A percentile compares a stretch with the other conserved stretches of the same genome.
Evolutionary conservation across 2,329 filamentous ascomycete species (phyloP).

Genomic region (Ascosphaera aggregata): DNA sequence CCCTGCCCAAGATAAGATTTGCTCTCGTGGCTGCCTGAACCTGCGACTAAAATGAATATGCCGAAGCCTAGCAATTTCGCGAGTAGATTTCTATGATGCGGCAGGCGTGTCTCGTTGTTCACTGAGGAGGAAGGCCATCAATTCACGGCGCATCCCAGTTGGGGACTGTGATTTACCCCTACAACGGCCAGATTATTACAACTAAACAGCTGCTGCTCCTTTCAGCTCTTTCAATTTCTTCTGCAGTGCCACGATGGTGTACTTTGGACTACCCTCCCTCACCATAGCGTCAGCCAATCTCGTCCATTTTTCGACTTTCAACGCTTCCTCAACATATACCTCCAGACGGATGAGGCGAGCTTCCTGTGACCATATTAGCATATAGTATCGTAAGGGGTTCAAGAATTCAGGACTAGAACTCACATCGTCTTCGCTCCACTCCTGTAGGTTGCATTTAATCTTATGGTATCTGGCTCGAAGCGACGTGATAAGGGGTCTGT

Average conservation of each 20-base stretch:
- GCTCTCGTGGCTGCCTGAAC: no score
- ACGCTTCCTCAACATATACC: slow-evolving; percentile 16
- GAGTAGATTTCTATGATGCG: no score
- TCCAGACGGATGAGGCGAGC: slow-evolving; percentile 14
- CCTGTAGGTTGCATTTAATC: slow-evolving; percentile 18
- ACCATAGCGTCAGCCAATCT: slow-evolving; percentile 14
- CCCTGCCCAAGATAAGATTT: no score
- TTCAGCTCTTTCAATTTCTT: slow-evolving; percentile 19
- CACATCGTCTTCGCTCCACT: slow-evolving; percentile 16
- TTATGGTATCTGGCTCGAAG: slow-evolving; percentile 17
- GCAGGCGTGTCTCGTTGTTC: no score
- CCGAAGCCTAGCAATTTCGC: no score
- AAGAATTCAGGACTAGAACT: slow-evolving; percentile 3
- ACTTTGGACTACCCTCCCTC: slow-evolving; percentile 11
- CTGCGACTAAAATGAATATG: no score
- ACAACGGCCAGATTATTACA: background rate
- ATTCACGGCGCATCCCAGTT: background rate
- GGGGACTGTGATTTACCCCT: background rate
- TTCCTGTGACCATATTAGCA: slow-evolving; percentile 8
- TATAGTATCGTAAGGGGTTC: background rate
- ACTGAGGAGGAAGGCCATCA: no score
- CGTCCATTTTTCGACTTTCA: slow-evolving; percentile 18
- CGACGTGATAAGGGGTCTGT: slow-evolving; percentile 13
- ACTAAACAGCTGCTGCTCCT: background rate
- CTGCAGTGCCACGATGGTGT: slow-evolving; percentile 13